Percentiles rank a stretch among this genome's conserved stretches.
phyloP scores from a whole-genome alignment of 352 stramenopile species.

The Saprolegnia diclina region DNA sequence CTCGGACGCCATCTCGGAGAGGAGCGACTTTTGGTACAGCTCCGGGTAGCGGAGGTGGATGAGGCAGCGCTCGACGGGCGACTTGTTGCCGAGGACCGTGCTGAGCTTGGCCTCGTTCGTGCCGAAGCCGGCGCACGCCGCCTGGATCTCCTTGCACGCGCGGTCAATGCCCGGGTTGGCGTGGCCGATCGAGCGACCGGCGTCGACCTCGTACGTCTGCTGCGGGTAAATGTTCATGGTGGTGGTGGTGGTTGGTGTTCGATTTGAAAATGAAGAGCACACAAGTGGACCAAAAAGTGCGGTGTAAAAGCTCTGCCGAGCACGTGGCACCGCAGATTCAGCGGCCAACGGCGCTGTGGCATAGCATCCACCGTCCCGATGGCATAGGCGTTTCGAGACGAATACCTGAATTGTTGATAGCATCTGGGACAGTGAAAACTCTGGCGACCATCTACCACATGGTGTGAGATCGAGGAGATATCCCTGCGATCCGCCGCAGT shows the following conservation, averaged over 20 bases:
- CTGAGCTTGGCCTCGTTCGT: conserved; percentile 61
- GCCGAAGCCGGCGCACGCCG: conserved; percentile 51
- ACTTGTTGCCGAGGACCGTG: conserved; percentile 42
- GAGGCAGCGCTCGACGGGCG: conserved; percentile 43
- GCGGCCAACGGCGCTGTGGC: background rate
- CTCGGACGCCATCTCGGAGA: conserved; percentile 55
- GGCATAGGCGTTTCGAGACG: background rate
- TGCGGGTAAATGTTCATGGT: conserved; percentile 60
- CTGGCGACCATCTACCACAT: too few relatives aligned
- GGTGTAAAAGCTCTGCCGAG: background rate
- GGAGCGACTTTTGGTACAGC: conserved; percentile 41
- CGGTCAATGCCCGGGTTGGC: conserved; percentile 43
- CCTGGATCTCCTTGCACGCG: conserved; percentile 56
- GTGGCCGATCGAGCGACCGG: conserved; percentile 33
- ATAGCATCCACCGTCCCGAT: background rate
- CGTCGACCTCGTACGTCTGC: conserved; percentile 11
- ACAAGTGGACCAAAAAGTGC: background rate
- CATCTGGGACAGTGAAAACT: too few relatives aligned
- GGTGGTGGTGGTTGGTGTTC: background rate
- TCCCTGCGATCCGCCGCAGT: too few relatives aligned
- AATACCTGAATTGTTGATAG: background rate
- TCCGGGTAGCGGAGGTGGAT: conserved; percentile 57
- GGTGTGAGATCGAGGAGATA: too few relatives aligned
- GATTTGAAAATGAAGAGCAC: background rate
- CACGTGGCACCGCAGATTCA: conserved; percentile 7